Evolutionary conservation across 2,329 filamentous ascomycete species (phyloP).

Genomic region (Pseudogymnoascus sp.): DNA sequence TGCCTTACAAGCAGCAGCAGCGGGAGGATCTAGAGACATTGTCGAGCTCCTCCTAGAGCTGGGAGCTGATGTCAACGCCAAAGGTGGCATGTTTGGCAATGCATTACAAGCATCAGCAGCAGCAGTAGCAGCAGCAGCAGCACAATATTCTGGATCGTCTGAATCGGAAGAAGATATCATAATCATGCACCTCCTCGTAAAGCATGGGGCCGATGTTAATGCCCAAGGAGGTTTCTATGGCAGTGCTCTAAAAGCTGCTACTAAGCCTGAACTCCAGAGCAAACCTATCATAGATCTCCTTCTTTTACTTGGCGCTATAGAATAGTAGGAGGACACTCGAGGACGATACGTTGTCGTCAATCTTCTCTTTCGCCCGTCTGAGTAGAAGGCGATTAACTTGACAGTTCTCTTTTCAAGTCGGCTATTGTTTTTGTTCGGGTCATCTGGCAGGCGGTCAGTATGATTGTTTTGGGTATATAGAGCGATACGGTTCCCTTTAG

Average conservation of each 20-base stretch:
- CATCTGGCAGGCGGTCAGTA: background rate
- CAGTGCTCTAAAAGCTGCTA: background rate
- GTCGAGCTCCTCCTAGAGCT: too few relatives aligned
- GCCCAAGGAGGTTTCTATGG: background rate
- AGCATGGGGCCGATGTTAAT: slow-evolving; percentile 13
- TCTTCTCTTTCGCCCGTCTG: too few relatives aligned
- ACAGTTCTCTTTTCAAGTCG: background rate
- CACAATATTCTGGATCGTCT: too few relatives aligned
- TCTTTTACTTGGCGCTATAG: background rate
- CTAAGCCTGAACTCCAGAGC: too few relatives aligned
- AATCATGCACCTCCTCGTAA: slow-evolving; percentile 9
- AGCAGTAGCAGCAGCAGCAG: too few relatives aligned
- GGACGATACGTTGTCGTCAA: background rate
- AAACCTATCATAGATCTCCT: too few relatives aligned
- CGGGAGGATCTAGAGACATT: too few relatives aligned
- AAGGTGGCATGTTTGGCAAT: too few relatives aligned
- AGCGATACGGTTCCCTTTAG: background rate
- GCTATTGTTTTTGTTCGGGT: background rate
- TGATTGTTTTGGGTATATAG: background rate
- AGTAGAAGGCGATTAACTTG: background rate
- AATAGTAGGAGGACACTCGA: background rate
- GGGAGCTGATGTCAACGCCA: too few relatives aligned
- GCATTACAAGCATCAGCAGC: too few relatives aligned
- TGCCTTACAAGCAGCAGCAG: background rate
- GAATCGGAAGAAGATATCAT: background rate